phyloP scores from a whole-genome alignment of 2,329 filamentous ascomycete species.

The Verticillium dahliae region DNA sequence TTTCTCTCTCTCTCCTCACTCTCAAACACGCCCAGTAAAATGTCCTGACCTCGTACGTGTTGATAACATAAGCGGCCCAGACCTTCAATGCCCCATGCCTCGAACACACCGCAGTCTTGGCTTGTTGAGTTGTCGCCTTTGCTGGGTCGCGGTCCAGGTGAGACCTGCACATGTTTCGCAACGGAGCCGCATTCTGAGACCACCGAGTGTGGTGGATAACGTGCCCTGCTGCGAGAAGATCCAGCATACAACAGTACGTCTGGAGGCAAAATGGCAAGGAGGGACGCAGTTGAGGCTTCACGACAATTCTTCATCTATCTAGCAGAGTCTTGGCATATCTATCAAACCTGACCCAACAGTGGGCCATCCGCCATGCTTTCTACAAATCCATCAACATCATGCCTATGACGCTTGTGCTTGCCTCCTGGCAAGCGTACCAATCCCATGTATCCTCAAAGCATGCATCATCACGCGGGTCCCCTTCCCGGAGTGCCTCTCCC shows the following conservation, averaged over 20 bases:
- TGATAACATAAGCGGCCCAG: neutral
- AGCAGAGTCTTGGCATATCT: neutral
- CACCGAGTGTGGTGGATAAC: neutral
- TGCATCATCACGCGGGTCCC: constrained; percentile 3
- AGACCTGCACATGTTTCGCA: neutral
- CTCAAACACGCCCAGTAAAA: neutral
- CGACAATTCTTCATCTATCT: neutral
- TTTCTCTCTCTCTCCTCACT: neutral
- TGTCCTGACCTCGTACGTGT: neutral
- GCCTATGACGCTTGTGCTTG: constrained; percentile 6
- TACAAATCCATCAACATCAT: constrained; percentile 7
- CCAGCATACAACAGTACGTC: too few species aligned
- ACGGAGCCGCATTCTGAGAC: neutral
- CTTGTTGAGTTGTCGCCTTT: neutral
- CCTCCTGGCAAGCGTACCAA: constrained; percentile 5
- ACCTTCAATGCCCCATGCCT: neutral
- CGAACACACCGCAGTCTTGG: neutral
- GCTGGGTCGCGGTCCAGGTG: too few species aligned
- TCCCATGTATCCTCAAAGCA: constrained; percentile 11
- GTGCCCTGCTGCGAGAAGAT: too few species aligned
- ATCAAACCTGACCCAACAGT: neutral
- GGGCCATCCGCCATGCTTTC: neutral
- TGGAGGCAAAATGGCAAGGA: neutral
- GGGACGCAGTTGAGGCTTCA: neutral
- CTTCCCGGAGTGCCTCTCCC: constrained; percentile 1